Base-by-base conservation (phyloP, 1,139 yeast species). In the Lodderomyces theae region DNA sequence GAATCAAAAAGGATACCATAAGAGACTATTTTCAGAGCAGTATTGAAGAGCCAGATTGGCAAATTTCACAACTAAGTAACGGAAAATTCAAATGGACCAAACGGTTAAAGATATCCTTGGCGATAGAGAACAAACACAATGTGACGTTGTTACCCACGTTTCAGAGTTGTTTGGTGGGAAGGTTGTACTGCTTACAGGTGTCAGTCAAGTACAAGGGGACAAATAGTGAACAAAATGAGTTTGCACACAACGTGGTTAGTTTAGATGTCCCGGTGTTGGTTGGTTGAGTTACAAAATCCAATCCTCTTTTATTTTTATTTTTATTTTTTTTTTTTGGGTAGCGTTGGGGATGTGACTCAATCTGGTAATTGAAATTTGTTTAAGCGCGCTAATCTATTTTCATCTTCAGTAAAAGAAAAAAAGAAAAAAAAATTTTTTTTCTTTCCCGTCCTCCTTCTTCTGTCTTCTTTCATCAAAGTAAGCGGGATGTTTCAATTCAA, bases 161-260 rank as follows among this genome's bases (percentile, higher is more conserved):
- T 51, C 77, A 72, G 44, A 66, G 61, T 36, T 72, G 77, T 49
- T 58, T 72, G 42, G 65, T 68, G 9, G 77, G 77, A 0, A 53
- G 77, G 42, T 44, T 67, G 2, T 70, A 72, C 47, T 64, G 74
- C 44, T 53, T 72, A 39, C 75, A 71, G 48, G 63, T 71, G 3
- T 48, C 55, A 17, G 69, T 70, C 12, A 66, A 60, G 51, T 67
- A 56, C 45, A 70, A 69, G 52, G 76, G 75, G 2, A 58, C 62
- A 11, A 61, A 63, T 13, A 60, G 64, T 15, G 70, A 66, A 15
- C 60, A 56, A 35, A 57, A 62, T 40, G 70, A 66, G 37, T 60
- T 57, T 50, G 64, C 64, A 6, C 69, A 61, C 40, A 69, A 68
- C 47, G 48, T 57, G 3, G 61, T 69, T 28, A 63, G 53, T 37